Evolutionary conservation across 805 yeast species (phyloP).

Genomic region (Yarrowia divulgata): DNA sequence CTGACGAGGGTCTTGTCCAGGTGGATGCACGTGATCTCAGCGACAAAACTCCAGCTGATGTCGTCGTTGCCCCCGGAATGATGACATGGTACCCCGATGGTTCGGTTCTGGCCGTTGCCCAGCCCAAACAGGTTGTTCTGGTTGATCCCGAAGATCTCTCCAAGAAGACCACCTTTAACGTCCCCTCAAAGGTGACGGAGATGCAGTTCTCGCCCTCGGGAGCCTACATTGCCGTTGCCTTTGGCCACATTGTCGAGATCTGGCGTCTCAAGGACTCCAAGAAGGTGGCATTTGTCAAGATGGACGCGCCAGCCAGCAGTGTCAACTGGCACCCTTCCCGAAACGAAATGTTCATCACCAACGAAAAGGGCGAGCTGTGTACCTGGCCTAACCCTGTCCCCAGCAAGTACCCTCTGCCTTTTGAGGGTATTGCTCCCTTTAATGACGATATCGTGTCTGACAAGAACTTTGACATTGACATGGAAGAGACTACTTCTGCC

Average conservation of each 20-base stretch:
- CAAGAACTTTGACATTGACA: constrained; percentile 9
- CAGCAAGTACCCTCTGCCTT: constrained; percentile 10
- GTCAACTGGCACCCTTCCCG: constrained; percentile 52
- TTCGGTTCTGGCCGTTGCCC: constrained; percentile 69
- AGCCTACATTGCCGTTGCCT: constrained; percentile 63
- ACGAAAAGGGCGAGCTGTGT: constrained; percentile 49
- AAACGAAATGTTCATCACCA: constrained; percentile 49
- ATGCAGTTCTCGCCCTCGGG: constrained; percentile 70
- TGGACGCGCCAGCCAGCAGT: constrained; percentile 38
- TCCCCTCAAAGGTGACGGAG: constrained; percentile 50
- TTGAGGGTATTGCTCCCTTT: not conserved
- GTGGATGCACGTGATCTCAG: not conserved
- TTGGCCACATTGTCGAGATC: constrained; percentile 60
- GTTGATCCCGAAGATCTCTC: constrained; percentile 33
- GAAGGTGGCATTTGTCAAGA: constrained; percentile 45
- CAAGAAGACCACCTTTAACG: constrained; percentile 37
- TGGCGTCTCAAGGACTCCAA: constrained; percentile 58
- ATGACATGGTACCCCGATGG: constrained; percentile 77
- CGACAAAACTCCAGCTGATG: not conserved
- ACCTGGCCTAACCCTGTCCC: constrained; percentile 44
- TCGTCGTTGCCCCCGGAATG: not conserved
- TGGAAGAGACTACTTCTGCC: not conserved
- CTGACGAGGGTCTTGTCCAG: constrained; percentile 5
- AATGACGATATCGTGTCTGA: not conserved
- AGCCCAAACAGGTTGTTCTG: constrained; percentile 47